phyloP scores from a whole-genome alignment of 75 land plant species.

The Chamaecyparis obtusa region DNA sequence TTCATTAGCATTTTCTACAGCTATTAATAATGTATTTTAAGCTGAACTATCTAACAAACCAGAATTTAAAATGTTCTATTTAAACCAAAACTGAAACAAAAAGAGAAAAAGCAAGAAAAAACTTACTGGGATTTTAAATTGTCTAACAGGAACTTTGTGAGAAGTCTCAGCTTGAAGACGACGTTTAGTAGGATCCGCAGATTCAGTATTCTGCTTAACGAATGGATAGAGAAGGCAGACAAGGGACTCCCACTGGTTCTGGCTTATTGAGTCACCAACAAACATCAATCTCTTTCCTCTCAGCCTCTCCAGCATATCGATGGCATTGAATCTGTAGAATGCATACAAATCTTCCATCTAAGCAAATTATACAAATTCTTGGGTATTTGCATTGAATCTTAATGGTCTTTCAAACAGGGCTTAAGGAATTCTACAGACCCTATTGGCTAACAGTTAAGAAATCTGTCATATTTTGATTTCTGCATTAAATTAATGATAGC shows the following conservation, averaged over 20 bases:
- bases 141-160: neutral
- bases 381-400: neutral
- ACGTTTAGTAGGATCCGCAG: conserved; percentile 25
- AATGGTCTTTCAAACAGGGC: neutral
- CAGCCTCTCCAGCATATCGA: conserved; percentile 55
- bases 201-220: conserved; percentile 40
- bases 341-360: neutral
- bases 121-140: conserved; percentile 29
- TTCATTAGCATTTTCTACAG: too few species aligned
- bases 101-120: neutral
- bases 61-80: too few species aligned
- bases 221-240: conserved; percentile 61
- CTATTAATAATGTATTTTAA: too few species aligned
- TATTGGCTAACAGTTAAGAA: too few species aligned
- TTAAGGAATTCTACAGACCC: too few species aligned
- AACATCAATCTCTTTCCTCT: conserved; percentile 69
- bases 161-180: neutral
- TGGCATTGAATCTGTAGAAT: conserved; percentile 60
- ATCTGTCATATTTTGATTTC: too few species aligned
- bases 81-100: neutral
- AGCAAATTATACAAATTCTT: neutral
- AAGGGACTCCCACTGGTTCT: conserved; percentile 88
- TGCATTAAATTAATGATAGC: too few species aligned
- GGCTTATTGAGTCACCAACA: conserved; percentile 83
- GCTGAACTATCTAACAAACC: too few species aligned